These are phyloP conservation scores for Candolleomyces aberdarensis DNA, from an alignment of 768 basidiomycete genomes.

Conservation along the genomic window DNA sequence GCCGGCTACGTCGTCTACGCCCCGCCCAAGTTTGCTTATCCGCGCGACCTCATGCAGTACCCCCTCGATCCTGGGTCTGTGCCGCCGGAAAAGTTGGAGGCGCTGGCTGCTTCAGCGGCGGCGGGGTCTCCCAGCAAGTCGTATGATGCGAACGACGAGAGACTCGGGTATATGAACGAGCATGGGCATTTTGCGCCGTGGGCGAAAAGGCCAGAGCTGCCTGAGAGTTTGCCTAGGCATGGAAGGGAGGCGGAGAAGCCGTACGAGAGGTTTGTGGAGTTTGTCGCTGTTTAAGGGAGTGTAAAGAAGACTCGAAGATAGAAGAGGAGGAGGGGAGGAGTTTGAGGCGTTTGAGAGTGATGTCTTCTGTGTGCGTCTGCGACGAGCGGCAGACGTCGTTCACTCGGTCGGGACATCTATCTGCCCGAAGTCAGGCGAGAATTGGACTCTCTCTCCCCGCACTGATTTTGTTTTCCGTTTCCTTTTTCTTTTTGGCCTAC, in stretches of 20 bases:
- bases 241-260: constrained; percentile 53
- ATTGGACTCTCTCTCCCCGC: too few species aligned
- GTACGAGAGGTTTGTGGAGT: constrained; percentile 48
- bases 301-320: too few species aligned
- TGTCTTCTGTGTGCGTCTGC: too few species aligned
- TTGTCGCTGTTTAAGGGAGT: too few species aligned
- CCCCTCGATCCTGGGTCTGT: constrained; percentile 34
- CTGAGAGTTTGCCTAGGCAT: constrained; percentile 56
- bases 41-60: constrained; percentile 57
- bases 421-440: too few species aligned
- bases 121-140: neutral
- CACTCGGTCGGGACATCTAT: too few species aligned
- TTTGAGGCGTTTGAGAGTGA: too few species aligned
- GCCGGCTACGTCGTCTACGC: constrained; percentile 63
- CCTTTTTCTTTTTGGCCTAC: too few species aligned
- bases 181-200: constrained; percentile 40
- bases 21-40: constrained; percentile 52
- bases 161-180: constrained; percentile 52
- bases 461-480: too few species aligned
- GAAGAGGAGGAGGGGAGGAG: too few species aligned
- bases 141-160: constrained; percentile 20
- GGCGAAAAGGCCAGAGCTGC: constrained; percentile 50
- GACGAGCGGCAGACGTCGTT: too few species aligned
- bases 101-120: neutral
- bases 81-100: neutral